These are phyloP conservation scores for Naganishia vishniacii DNA, from an alignment of 768 basidiomycete genomes.

Conservation along the genomic window DNA sequence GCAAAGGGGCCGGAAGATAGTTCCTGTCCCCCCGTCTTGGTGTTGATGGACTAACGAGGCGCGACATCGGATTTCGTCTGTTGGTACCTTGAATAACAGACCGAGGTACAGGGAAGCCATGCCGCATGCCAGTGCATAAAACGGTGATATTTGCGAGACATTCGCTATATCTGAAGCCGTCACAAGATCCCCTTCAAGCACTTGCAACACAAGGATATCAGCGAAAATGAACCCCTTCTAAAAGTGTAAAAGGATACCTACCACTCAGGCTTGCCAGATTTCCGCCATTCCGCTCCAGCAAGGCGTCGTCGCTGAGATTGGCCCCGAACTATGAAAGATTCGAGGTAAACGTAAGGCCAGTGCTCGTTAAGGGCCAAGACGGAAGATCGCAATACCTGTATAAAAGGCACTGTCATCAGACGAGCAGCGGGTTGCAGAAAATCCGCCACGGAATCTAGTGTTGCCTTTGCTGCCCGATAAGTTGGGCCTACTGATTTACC, in stretches of 20 bases:
- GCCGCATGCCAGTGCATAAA: conserved; percentile 4
- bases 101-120: conserved; percentile 8
- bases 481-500: background rate
- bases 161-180: background rate
- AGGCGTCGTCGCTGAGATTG: background rate
- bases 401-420: conserved; percentile 8
- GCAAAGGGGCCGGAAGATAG: background rate
- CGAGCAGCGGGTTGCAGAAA: conserved; percentile 2
- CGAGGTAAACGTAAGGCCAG: background rate
- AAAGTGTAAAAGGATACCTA: too few relatives aligned
- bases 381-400: conserved; percentile 1
- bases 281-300: too few relatives aligned
- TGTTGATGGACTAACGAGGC: background rate
- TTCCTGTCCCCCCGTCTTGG: background rate
- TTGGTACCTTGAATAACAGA: background rate
- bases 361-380: background rate
- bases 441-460: background rate
- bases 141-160: background rate
- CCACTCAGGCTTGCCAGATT: too few relatives aligned
- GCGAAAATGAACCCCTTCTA: too few relatives aligned
- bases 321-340: conserved; percentile 1
- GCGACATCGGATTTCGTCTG: background rate
- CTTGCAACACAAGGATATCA: too few relatives aligned
- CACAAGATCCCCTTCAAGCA: conserved; percentile 10
- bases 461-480: background rate